Conservation (phyloP, 192 early-diverging fungal genomes). For the Diversispora epigaea region DNA sequence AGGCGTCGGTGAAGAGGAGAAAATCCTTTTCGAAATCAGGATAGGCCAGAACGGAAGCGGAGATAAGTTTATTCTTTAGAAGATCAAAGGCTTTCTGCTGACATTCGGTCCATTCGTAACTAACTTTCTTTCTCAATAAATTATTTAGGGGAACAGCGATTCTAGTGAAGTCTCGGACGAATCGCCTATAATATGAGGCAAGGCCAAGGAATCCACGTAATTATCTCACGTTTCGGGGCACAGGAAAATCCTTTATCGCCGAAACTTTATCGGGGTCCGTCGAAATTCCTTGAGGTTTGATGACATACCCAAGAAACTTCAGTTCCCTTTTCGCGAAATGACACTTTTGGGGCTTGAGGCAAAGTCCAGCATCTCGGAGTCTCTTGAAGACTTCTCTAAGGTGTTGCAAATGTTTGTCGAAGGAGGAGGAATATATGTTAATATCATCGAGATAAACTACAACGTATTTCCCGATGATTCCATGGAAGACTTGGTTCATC, state of each 20-base stretch:
- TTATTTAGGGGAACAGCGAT: background rate
- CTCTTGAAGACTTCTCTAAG: background rate
- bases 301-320: background rate
- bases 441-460: conserved; percentile 5
- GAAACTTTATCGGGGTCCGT: background rate
- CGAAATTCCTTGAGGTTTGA: background rate
- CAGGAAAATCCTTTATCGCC: background rate
- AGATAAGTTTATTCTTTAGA: background rate
- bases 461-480: background rate
- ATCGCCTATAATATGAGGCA: background rate
- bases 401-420: background rate
- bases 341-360: too few relatives aligned
- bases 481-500: too few relatives aligned
- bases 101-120: background rate
- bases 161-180: background rate
- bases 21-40: conserved; percentile 22
- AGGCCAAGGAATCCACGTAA: background rate
- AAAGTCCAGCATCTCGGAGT: background rate
- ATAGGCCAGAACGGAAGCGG: background rate
- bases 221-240: background rate
- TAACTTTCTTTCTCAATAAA: background rate
- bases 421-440: background rate
- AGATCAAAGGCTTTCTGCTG: background rate
- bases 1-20: background rate
- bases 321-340: too few relatives aligned